These are phyloP conservation scores for Solidago caesia DNA, from an alignment of 129 eudicot species.

Conservation along the genomic window DNA sequence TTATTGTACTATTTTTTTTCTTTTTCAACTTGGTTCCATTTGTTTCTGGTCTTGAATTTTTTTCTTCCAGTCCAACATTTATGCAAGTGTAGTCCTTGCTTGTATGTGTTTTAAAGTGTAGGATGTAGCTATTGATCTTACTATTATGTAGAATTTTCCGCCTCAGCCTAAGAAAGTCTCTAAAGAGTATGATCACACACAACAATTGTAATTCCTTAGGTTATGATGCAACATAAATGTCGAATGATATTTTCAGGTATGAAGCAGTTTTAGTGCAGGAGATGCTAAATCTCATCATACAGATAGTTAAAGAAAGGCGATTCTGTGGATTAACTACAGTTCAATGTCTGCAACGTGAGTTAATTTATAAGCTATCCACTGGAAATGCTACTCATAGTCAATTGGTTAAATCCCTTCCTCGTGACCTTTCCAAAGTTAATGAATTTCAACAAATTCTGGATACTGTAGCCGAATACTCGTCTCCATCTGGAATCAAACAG, in stretches of 20 bases:
- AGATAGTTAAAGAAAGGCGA: constrained; percentile 86
- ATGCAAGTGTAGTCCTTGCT: background rate
- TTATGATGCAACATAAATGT: constrained; percentile 17
- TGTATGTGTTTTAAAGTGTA: background rate
- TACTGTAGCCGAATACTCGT: constrained; percentile 71
- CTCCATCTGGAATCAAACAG: constrained; percentile 96
- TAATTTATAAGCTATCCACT: constrained; percentile 68
- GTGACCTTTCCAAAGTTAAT: constrained; percentile 76
- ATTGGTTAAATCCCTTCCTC: constrained; percentile 82
- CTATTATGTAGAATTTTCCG: background rate
- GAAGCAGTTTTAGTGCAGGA: constrained; percentile 83
- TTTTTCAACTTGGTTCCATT: background rate
- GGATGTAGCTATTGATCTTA: constrained; percentile 4
- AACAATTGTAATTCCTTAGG: background rate
- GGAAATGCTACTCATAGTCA: constrained; percentile 93
- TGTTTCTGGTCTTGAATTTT: background rate
- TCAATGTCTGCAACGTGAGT: constrained; percentile 86
- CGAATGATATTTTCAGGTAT: constrained; percentile 55
- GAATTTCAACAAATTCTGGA: constrained; percentile 76
- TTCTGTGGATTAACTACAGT: constrained; percentile 77
- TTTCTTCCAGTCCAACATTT: background rate
- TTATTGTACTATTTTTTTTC: background rate
- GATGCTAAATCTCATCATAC: constrained; percentile 82
- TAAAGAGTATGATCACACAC: background rate
- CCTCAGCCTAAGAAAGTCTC: background rate